Base-by-base conservation (phyloP, 768 basidiomycete genomes). In the Naganishia friedmannii region DNA sequence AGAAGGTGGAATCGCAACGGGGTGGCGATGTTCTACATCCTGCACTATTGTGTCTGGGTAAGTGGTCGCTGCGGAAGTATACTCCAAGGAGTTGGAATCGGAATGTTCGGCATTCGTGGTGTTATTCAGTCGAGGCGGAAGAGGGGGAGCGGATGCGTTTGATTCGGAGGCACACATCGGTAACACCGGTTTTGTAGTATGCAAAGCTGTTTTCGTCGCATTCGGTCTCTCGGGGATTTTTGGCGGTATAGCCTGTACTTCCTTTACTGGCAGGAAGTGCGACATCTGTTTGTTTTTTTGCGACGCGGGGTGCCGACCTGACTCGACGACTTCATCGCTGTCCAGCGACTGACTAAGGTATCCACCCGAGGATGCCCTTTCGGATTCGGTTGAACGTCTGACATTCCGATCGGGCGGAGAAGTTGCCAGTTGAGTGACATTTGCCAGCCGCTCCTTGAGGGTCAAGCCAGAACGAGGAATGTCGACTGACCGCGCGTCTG, bases 361-460 rank as follows among this genome's bases (percentile, higher is more conserved):
- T 28, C 53, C 46, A 29, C 56, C 34, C n/a, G 8, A 46, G 9
- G 68, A 68, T 17, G 31, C 34, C n/a, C 46, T 17, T 53, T 45
- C 54, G 29, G 39, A 68, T 56, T 45, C 42, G 19, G 28, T 56
- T 17, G 54, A 68, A 19, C 4, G 67, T 15, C 28, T 23, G 12
- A n/a, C 23, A 12, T 54, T 42, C 2, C 42, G 42, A 37, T 68
- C 26, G 13, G 73, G 37, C 17, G 68, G 66, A 10, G 57, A 58
- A 0, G 65, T 58, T 8, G 73, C 69, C 31, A 70, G 60, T 26
- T 72, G 74, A 7, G 77, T 74, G 15, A 77, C 79, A 58, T 68
- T 65, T 23, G 75, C 74, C 23, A 79, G 63, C 48, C 78, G 66
- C 51, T 79, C 78, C 66, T 79, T 73, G 7, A 80, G 67, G 15